These are phyloP conservation scores for Hypocreales sp. DNA, from an alignment of 2,329 filamentous ascomycete species.

Conservation along the genomic window DNA sequence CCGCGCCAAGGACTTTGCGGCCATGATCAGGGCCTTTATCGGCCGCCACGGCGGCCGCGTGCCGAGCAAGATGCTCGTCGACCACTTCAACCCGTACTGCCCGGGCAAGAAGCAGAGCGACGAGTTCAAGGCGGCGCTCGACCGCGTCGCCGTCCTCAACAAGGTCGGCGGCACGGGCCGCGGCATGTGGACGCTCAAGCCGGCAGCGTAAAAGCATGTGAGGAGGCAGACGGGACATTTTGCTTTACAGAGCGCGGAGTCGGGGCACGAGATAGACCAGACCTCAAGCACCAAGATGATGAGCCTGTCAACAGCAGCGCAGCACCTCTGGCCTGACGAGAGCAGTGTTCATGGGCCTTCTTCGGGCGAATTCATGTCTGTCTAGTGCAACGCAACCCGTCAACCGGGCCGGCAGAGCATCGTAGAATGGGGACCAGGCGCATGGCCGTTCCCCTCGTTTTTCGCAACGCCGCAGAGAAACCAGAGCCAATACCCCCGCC, in stretches of 20 bases:
- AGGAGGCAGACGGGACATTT: too few species aligned
- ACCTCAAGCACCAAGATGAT: too few species aligned
- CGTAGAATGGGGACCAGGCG: slow-evolving; percentile 48
- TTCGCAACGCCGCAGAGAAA: slow-evolving; percentile 50
- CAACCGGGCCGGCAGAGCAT: slow-evolving; percentile 24
- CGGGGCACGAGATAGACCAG: too few species aligned
- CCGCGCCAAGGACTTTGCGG: slow-evolving; percentile 46
- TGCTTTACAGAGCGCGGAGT: too few species aligned
- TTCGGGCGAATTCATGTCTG: slow-evolving; percentile 27
- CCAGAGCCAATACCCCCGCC: slow-evolving; percentile 28
- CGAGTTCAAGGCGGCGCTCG: slow-evolving; percentile 71
- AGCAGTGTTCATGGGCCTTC: slow-evolving; percentile 27
- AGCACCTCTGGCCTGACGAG: too few species aligned
- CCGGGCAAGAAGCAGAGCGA: slow-evolving; percentile 46
- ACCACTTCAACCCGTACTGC: slow-evolving; percentile 78
- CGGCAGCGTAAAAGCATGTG: too few species aligned
- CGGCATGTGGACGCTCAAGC: slow-evolving; percentile 36
- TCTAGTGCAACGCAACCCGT: slow-evolving; percentile 16
- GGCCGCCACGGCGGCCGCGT: slow-evolving; percentile 61
- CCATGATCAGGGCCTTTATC: slow-evolving; percentile 67
- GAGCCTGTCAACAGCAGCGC: too few species aligned
- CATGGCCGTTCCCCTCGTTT: slow-evolving; percentile 57
- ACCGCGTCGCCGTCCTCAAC: slow-evolving; percentile 59
- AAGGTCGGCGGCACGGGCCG: slow-evolving; percentile 36
- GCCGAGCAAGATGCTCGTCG: slow-evolving; percentile 71